Evolutionary conservation across 176 grass and related monocot species (phyloP).

Genomic region (Olyra latifolia): DNA sequence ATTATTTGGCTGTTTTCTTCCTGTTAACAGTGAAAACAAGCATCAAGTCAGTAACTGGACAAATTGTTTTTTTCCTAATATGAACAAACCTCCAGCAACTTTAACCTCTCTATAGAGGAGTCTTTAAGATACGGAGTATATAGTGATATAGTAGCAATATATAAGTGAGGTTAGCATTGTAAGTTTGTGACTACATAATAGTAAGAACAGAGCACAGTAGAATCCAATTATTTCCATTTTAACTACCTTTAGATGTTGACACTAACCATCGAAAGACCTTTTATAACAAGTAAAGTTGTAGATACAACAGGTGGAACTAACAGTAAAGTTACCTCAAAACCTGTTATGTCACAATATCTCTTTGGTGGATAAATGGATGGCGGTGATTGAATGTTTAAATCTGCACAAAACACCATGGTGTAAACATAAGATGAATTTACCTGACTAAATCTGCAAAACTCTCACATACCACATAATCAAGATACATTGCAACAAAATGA

Average conservation of each 20-base stretch:
- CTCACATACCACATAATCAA: slow-evolving; percentile 6
- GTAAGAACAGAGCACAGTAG: not conserved
- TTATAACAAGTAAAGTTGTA: not conserved
- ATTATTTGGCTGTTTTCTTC: too few species aligned
- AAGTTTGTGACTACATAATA: too few species aligned
- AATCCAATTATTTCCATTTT: not conserved
- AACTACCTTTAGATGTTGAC: not conserved
- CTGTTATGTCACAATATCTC: slow-evolving; percentile 96
- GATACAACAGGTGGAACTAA: slow-evolving; percentile 15
- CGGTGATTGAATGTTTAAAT: slow-evolving; percentile 89
- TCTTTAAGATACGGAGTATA: not conserved
- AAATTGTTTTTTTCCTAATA: too few species aligned
- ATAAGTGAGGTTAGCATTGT: too few species aligned
- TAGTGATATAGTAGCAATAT: too few species aligned
- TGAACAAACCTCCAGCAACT: not conserved
- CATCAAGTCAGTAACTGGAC: too few species aligned
- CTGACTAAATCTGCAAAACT: not conserved
- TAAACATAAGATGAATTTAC: not conserved
- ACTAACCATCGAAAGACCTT: not conserved
- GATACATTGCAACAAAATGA: not conserved
- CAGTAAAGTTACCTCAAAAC: slow-evolving; percentile 74
- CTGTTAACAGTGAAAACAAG: too few species aligned
- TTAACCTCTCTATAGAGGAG: not conserved
- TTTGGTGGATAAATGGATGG: slow-evolving; percentile 93
- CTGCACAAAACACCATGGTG: slow-evolving; percentile 40